These are phyloP conservation scores for Penicillium ochrochloron DNA, from an alignment of 495 filamentous ascomycete species.

Conservation along the genomic window DNA sequence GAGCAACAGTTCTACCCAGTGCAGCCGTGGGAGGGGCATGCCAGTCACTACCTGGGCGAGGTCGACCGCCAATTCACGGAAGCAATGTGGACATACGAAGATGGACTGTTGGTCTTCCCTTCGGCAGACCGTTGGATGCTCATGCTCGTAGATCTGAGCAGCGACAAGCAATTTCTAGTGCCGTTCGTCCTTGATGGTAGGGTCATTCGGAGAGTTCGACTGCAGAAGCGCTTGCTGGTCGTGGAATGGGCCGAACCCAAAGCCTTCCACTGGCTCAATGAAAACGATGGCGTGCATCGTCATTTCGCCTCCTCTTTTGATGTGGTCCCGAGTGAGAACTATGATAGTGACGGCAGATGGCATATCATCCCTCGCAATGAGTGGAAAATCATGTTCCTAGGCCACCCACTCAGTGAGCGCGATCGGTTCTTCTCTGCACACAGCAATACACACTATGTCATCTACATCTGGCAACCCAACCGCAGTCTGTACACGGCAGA, in stretches of 20 bases:
- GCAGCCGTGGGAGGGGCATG: constrained; percentile 59
- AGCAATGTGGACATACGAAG: constrained; percentile 64
- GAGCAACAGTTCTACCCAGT: constrained; percentile 54
- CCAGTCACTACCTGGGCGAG: constrained; percentile 43
- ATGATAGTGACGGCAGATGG: constrained; percentile 39
- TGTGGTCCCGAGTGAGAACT: constrained; percentile 30
- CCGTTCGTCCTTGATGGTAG: constrained; percentile 60
- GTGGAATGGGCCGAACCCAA: constrained; percentile 69
- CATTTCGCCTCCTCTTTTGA: constrained; percentile 71
- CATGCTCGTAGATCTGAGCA: constrained; percentile 59
- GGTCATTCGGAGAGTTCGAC: constrained; percentile 61
- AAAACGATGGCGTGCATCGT: constrained; percentile 59
- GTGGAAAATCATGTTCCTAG: constrained; percentile 69
- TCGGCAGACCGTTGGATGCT: constrained; percentile 47
- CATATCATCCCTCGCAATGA: constrained; percentile 62
- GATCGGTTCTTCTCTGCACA: constrained; percentile 71
- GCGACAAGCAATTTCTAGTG: constrained; percentile 48
- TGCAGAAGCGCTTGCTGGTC: constrained; percentile 60
- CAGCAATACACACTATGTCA: constrained; percentile 63
- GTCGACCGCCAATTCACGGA: constrained; percentile 58
- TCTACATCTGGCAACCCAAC: constrained; percentile 71
- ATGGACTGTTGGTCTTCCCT: constrained; percentile 63
- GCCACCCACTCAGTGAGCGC: constrained; percentile 60
- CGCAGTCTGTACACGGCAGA: constrained; percentile 59
- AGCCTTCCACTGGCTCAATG: constrained; percentile 63